Evolutionary conservation across 192 early-diverging fungal species (phyloP).

Genomic region (Lobosporangium transversale): DNA sequence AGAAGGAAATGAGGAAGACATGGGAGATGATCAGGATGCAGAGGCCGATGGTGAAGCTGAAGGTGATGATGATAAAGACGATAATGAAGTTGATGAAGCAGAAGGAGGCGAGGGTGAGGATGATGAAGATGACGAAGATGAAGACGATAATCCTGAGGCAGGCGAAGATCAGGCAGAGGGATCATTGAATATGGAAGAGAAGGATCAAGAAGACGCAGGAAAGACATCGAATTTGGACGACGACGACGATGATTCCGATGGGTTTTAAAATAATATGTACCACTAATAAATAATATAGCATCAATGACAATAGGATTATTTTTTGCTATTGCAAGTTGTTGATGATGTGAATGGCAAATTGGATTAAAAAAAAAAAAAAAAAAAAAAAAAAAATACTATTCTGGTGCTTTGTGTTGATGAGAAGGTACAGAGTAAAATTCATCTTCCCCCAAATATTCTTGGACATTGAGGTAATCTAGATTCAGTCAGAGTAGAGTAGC

Average conservation of each 20-base stretch:
- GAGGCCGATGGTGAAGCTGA: slow-evolving; percentile 21
- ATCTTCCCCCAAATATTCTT: slow-evolving; percentile 54
- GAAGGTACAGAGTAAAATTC: slow-evolving; percentile 45
- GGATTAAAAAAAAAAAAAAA: background rate
- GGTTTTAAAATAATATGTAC: slow-evolving; percentile 18
- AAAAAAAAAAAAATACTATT: too few relatives aligned
- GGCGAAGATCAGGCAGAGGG: background rate
- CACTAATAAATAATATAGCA: too few relatives aligned
- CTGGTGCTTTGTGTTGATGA: slow-evolving; percentile 14
- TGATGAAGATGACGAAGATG: slow-evolving; percentile 21
- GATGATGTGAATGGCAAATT: background rate
- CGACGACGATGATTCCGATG: slow-evolving; percentile 44
- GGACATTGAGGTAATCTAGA: slow-evolving; percentile 51
- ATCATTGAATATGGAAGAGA: slow-evolving; percentile 42
- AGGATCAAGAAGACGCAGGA: slow-evolving; percentile 18
- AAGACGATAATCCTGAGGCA: slow-evolving; percentile 10
- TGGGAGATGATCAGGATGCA: slow-evolving; percentile 19
- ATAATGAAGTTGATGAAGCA: slow-evolving; percentile 26
- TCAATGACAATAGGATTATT: too few relatives aligned
- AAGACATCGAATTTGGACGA: slow-evolving; percentile 23
- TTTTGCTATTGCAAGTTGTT: too few relatives aligned
- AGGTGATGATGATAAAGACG: background rate
- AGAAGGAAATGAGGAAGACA: slow-evolving; percentile 24
- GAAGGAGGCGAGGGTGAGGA: slow-evolving; percentile 22
- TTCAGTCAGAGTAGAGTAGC: background rate